Evolutionary conservation across 1,284 basidiomycete species (phyloP).

Genomic region (Chalciporus sp.): DNA sequence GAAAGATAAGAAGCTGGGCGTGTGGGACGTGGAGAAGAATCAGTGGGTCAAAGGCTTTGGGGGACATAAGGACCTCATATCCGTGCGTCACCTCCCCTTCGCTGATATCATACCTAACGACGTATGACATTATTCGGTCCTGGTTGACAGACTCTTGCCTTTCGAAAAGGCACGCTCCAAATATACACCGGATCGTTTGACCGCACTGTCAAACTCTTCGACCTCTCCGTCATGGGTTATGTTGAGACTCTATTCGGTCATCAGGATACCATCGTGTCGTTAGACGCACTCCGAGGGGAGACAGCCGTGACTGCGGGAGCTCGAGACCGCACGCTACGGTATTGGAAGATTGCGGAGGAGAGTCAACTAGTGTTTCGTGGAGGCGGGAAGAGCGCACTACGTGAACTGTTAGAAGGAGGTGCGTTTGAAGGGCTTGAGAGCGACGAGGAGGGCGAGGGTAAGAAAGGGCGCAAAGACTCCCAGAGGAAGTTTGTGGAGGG

Average conservation of each 20-base stretch:
- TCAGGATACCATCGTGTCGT: slow-evolving; percentile 81
- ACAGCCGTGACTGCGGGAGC: slow-evolving; percentile 87
- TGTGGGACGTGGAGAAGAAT: slow-evolving; percentile 80
- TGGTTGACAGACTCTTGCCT: slow-evolving; percentile 61
- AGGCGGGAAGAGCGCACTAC: slow-evolving; percentile 78
- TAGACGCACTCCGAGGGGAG: slow-evolving; percentile 85
- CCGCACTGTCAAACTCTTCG: slow-evolving; percentile 88
- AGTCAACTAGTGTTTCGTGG: slow-evolving; percentile 95
- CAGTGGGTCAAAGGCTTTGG: slow-evolving; percentile 79
- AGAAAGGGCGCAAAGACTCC: slow-evolving; percentile 40
- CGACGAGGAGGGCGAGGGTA: slow-evolving; percentile 46
- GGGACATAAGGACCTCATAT: slow-evolving; percentile 86
- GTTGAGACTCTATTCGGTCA: slow-evolving; percentile 98
- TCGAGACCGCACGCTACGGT: slow-evolving; percentile 89
- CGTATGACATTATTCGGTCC: not conserved
- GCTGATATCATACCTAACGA: slow-evolving; percentile 2
- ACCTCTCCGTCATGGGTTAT: slow-evolving; percentile 74
- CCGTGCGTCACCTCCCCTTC: slow-evolving; percentile 53
- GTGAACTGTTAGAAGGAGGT: slow-evolving; percentile 83
- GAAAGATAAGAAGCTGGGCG: slow-evolving; percentile 76
- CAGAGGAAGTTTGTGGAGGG: slow-evolving; percentile 80
- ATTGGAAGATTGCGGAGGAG: slow-evolving; percentile 98
- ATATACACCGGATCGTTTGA: slow-evolving; percentile 90
- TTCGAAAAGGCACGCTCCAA: slow-evolving; percentile 84
- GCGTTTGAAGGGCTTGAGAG: slow-evolving; percentile 51